These are phyloP conservation scores for Linnemannia exigua DNA, from an alignment of 192 early-diverging fungal genomes.

Conservation along the genomic window DNA sequence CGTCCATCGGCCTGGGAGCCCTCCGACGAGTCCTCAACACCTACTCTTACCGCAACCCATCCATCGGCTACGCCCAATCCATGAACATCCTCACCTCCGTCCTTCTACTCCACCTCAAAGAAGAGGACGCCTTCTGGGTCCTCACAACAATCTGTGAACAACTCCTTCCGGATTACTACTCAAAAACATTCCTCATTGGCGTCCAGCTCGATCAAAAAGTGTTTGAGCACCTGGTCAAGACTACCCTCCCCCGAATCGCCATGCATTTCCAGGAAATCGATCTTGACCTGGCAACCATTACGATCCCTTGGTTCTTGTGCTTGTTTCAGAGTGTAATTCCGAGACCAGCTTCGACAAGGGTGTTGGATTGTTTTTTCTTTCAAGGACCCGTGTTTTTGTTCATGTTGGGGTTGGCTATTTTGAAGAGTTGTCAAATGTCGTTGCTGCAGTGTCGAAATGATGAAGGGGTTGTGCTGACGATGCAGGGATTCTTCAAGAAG, in stretches of 20 bases:
- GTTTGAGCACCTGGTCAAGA: slow-evolving; percentile 36
- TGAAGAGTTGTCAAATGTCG: slow-evolving; percentile 38
- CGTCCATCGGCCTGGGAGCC: slow-evolving; percentile 30
- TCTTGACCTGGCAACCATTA: slow-evolving; percentile 46
- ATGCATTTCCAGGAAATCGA: slow-evolving; percentile 35
- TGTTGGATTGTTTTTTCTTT: slow-evolving; percentile 48
- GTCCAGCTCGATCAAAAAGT: slow-evolving; percentile 44
- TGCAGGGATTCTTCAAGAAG: slow-evolving; percentile 36
- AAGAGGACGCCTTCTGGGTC: slow-evolving; percentile 53
- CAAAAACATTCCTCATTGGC: slow-evolving; percentile 26
- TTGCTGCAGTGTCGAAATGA: slow-evolving; percentile 37
- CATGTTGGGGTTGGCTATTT: slow-evolving; percentile 43
- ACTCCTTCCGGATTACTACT: slow-evolving; percentile 51
- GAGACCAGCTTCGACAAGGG: slow-evolving; percentile 8
- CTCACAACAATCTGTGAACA: slow-evolving; percentile 45
- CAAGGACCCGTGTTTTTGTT: slow-evolving; percentile 38
- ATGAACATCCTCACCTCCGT: slow-evolving; percentile 52
- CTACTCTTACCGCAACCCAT: slow-evolving; percentile 40
- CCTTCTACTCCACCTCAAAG: slow-evolving; percentile 43
- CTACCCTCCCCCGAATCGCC: slow-evolving; percentile 25
- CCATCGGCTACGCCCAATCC: slow-evolving; percentile 52
- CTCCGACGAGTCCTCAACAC: slow-evolving; percentile 33
- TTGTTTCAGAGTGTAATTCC: slow-evolving; percentile 37
- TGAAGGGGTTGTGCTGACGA: slow-evolving; percentile 31
- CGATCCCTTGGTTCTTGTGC: slow-evolving; percentile 50